These are phyloP conservation scores for Umbelopsis ramanniana DNA, from an alignment of 192 early-diverging fungal genomes.

Conservation along the genomic window DNA sequence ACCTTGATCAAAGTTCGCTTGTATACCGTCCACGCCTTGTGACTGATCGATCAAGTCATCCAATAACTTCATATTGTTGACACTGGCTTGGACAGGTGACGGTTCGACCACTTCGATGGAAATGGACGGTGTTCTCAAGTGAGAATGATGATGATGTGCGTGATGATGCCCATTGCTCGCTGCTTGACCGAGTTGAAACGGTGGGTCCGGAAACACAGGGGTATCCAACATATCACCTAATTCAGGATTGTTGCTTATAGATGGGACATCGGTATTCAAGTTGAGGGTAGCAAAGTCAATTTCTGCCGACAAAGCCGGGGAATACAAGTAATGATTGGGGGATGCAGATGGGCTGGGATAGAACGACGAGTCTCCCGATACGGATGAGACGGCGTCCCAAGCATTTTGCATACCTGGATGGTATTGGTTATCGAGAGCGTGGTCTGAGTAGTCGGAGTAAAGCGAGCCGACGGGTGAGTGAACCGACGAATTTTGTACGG, in stretches of 20 bases:
- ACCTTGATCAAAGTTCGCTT: slow-evolving; percentile 2
- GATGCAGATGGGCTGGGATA: slow-evolving; percentile 10
- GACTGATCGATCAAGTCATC: slow-evolving; percentile 9
- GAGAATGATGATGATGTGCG: background rate
- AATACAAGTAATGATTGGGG: background rate
- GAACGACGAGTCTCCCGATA: slow-evolving; percentile 14
- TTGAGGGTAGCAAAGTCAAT: background rate
- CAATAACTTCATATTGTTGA: background rate
- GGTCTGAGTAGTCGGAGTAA: slow-evolving; percentile 12
- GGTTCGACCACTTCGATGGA: slow-evolving; percentile 17
- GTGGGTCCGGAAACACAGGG: slow-evolving; percentile 1
- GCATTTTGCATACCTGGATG: background rate
- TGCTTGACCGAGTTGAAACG: background rate
- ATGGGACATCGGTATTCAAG: slow-evolving; percentile 14
- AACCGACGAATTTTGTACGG: background rate
- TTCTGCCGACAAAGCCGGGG: slow-evolving; percentile 6
- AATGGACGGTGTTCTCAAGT: slow-evolving; percentile 8
- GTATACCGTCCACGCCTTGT: background rate
- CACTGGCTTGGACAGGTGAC: background rate
- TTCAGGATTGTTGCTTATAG: slow-evolving; percentile 9
- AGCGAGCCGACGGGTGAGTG: slow-evolving; percentile 5
- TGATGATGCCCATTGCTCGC: background rate
- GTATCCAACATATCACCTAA: slow-evolving; percentile 22
- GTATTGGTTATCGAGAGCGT: slow-evolving; percentile 16
- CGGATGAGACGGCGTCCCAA: slow-evolving; percentile 15